Conservation (phyloP, 805 yeast genomes). For the Schizosaccharomyces lindneri region DNA sequence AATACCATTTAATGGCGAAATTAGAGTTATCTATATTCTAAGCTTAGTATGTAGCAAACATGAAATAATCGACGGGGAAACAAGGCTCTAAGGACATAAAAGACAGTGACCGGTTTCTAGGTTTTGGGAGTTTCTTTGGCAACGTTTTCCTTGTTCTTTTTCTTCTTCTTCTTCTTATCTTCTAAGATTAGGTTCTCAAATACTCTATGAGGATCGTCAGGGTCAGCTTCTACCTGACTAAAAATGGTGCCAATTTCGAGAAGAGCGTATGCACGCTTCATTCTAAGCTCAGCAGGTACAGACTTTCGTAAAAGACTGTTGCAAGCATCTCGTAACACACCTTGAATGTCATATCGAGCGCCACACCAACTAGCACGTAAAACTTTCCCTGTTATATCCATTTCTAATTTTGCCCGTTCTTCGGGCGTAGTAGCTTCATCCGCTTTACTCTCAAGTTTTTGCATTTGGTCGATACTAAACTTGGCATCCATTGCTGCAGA, state of each 20-base stretch:
- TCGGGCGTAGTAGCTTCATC: conserved; percentile 30
- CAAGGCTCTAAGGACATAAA: too few species aligned
- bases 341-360: conserved; percentile 62
- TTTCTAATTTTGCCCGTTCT: conserved; percentile 53
- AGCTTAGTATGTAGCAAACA: too few species aligned
- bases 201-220: conserved; percentile 67
- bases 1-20: too few species aligned
- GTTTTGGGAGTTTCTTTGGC: too few species aligned
- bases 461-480: conserved; percentile 41
- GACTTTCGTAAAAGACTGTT: conserved; percentile 51
- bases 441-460: conserved; percentile 41
- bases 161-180: conserved; percentile 35
- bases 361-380: conserved; percentile 91
- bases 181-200: conserved; percentile 86
- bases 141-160: conserved; percentile 7
- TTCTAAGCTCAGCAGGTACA: conserved; percentile 34
- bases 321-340: conserved; percentile 59
- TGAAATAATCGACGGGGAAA: too few species aligned
- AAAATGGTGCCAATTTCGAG: conserved; percentile 47
- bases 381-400: conserved; percentile 63
- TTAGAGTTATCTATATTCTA: too few species aligned
- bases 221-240: conserved; percentile 39
- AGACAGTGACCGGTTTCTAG: too few species aligned
- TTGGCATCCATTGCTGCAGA: conserved; percentile 9
- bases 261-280: conserved; percentile 59